A percentile compares a stretch with the other conserved stretches of the same genome.
These are phyloP conservation scores for Carex myosuroides DNA, from an alignment of 176 grass and related monocot genomes.

Conservation along the genomic window DNA sequence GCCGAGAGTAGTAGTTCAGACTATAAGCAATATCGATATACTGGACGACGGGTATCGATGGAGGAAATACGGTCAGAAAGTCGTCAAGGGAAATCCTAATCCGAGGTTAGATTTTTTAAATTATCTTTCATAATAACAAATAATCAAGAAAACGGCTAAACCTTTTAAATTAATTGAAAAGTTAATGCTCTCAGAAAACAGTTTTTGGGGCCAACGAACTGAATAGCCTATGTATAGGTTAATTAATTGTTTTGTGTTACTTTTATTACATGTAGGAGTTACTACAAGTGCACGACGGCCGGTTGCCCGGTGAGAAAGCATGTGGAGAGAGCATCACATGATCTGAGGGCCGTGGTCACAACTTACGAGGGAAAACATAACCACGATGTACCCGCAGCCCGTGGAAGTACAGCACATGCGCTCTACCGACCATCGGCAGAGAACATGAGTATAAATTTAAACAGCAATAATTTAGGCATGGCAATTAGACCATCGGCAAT, in stretches of 20 bases:
- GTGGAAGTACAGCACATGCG: constrained; percentile 45
- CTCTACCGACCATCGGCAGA: constrained; percentile 46
- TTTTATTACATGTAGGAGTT: constrained; percentile 41
- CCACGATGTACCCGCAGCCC: constrained; percentile 78
- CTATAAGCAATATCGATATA: constrained; percentile 95
- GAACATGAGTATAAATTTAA: constrained; percentile 12
- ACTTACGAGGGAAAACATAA: constrained; percentile 99
- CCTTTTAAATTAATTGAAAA: not conserved
- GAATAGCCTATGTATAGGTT: not conserved
- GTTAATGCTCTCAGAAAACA: not conserved
- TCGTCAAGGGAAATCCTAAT: constrained; percentile 96
- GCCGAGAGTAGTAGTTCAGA: constrained; percentile 84
- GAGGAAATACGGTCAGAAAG: constrained; percentile 98
- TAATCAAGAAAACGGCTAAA: not conserved
- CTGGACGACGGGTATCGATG: constrained; percentile 92
- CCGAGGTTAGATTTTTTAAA: constrained; percentile 35
- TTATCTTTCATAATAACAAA: not conserved
- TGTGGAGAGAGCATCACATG: constrained; percentile 90
- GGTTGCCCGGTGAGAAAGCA: constrained; percentile 91
- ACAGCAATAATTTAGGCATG: constrained; percentile 22
- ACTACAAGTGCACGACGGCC: constrained; percentile 89
- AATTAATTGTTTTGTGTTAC: not conserved
- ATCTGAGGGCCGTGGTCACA: constrained; percentile 85
- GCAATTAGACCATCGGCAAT: constrained; percentile 18
- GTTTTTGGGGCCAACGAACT: not conserved